Evolutionary conservation across 768 basidiomycete genomes (phyloP), one percentile per base, ranked within the genome.

Genomic region (Infundibulicybe gibba): DNA sequence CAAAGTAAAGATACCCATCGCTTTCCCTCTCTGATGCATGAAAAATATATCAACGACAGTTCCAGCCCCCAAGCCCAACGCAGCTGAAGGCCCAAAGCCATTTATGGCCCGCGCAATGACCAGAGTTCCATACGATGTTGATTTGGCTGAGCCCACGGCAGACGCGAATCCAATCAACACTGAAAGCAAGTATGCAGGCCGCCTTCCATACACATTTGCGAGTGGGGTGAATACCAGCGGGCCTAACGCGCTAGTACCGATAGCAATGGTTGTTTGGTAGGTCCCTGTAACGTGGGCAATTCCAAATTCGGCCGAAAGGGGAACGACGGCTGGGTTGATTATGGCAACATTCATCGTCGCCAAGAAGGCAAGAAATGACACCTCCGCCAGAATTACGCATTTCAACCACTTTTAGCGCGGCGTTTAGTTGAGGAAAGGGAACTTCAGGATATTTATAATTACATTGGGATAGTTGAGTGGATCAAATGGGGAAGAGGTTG

Each of bases 401-500:
- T 67, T 66, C 34, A 71, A 44, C 67, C 69, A 71, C 65, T 70
- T 32, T 52, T 39, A 19, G 44, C n/a, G 30, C 12, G 17, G 31
- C 34, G 41, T 16, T 9, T 44, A n/a, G 40, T 17, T 39, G 15
- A 43, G 15, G 19, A 14, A n/a, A 15, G 20, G 16, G 16, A 20
- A 40, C 5, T 32, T 13, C 16, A 43, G 32, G 14, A 40, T 37
- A n/a, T 45, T 21, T 6, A 2, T 10, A 48, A 44, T 49, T 50
- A 66, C 65, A 46, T 59, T 63, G 17, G 70, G 70, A 44, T 71
- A 74, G 48, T 71, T 72, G 45, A 74, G 58, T 30, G 71, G 72
- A 53, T 74, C 72, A 33, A 57, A 60, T n/a, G 64, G 63, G 13
- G 64, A 66, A 33, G 54, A 51, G 3, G 69, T 63, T 13, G 72